A percentile compares a stretch with the other conserved stretches of the same genome.
Conservation (phyloP, 2,329 filamentous ascomycete genomes). For the Paraphaeosphaeria minitans region DNA sequence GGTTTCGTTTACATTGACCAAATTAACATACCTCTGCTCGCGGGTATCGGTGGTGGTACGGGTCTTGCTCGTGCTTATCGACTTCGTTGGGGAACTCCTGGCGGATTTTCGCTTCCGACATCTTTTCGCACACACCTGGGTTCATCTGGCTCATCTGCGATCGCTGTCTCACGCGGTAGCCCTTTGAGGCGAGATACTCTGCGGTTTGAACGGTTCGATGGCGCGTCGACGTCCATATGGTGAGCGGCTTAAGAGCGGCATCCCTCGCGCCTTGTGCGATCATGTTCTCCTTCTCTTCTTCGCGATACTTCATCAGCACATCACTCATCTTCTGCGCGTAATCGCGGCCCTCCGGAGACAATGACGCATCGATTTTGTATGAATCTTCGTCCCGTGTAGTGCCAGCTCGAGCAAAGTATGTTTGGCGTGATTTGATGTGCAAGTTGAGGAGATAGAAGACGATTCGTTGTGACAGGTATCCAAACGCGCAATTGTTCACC, state of each 20-base stretch:
- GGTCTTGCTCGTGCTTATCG: constrained; percentile 88
- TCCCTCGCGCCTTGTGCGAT: constrained; percentile 70
- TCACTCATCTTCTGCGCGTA: constrained; percentile 76
- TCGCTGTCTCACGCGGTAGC: constrained; percentile 86
- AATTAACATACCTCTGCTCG: constrained; percentile 74
- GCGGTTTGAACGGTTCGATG: constrained; percentile 90
- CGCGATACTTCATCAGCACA: constrained; percentile 78
- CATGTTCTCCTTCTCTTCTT: constrained; percentile 75
- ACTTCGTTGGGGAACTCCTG: constrained; percentile 88
- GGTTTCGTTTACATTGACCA: not conserved
- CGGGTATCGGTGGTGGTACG: constrained; percentile 96
- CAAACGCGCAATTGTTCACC: constrained; percentile 96
- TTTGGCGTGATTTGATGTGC: constrained; percentile 93
- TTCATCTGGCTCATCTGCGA: constrained; percentile 98
- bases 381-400: constrained; percentile 86
- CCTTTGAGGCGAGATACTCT: constrained; percentile 75
- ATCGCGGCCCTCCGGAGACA: constrained; percentile 78
- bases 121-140: constrained; percentile 92
- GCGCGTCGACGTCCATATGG: constrained; percentile 93
- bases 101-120: constrained; percentile 82
- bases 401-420: constrained; percentile 89
- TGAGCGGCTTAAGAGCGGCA: constrained; percentile 75
- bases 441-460: constrained; percentile 98
- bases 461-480: constrained; percentile 94
- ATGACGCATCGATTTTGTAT: constrained; percentile 86